Evolutionary conservation across 495 filamentous ascomycete genomes (phyloP).

Genomic region (Hypoxylon crocopeplum): DNA sequence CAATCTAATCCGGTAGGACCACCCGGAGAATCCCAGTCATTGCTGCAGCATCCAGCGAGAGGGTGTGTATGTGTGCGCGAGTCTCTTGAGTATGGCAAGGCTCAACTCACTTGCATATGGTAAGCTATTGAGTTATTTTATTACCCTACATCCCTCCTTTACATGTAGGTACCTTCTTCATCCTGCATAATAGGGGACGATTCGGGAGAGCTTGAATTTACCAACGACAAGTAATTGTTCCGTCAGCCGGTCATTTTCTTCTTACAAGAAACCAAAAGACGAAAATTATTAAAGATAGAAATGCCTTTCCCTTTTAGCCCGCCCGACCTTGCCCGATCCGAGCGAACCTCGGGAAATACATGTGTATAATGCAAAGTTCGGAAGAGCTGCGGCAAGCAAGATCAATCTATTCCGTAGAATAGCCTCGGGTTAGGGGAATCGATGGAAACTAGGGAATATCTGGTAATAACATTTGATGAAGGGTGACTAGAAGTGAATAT

Average conservation of each 20-base stretch:
- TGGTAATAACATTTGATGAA: neutral
- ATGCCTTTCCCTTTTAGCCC: conserved; percentile 21
- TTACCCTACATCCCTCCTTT: neutral
- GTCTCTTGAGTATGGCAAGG: neutral
- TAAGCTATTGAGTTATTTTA: conserved; percentile 34
- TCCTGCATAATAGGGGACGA: neutral
- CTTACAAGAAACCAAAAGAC: conserved; percentile 1
- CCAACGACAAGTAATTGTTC: conserved; percentile 13
- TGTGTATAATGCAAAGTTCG: conserved; percentile 10
- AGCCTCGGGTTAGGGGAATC: conserved; percentile 27
- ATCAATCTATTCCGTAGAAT: conserved; percentile 26
- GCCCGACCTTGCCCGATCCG: conserved; percentile 34
- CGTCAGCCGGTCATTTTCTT: neutral
- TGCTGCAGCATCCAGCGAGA: neutral
- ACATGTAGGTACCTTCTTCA: neutral
- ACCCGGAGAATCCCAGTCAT: conserved; percentile 26
- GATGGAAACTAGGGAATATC: neutral
- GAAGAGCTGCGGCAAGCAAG: conserved; percentile 5
- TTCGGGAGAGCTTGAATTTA: neutral
- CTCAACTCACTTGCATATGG: conserved; percentile 3
- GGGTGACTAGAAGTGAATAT: conserved; percentile 1
- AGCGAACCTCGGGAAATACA: conserved; percentile 29
- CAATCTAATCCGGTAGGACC: conserved; percentile 27
- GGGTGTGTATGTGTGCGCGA: neutral
- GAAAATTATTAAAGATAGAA: conserved; percentile 3